A percentile compares a stretch with the other conserved stretches of the same genome.
Evolutionary conservation across 2,329 filamentous ascomycete genomes (phyloP).

Genomic region (Fusarium sp.): DNA sequence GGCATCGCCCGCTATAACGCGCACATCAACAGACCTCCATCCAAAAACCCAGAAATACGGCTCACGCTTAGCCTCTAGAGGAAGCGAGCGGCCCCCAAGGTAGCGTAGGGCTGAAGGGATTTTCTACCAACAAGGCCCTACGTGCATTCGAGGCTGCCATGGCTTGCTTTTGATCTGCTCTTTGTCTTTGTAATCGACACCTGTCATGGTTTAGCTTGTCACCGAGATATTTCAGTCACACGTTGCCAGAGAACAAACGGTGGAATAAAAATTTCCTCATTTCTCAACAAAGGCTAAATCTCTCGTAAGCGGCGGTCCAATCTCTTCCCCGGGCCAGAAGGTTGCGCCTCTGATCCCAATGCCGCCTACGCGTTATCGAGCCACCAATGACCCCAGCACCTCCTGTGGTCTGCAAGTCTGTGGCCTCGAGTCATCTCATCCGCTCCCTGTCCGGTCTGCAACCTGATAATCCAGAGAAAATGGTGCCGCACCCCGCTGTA

Average conservation of each 20-base stretch:
- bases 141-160: conserved; percentile 20
- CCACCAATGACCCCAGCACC: conserved; percentile 1
- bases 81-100: conserved; percentile 32
- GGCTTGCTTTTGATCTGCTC: conserved; percentile 1
- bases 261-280: conserved; percentile 6
- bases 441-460: not conserved
- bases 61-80: conserved; percentile 44
- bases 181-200: not conserved
- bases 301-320: conserved; percentile 12
- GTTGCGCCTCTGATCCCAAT: conserved; percentile 29
- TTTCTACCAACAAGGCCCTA: conserved; percentile 14
- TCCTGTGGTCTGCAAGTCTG: conserved; percentile 9
- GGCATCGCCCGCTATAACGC: conserved; percentile 37
- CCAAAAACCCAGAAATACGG: conserved; percentile 26
- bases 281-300: conserved; percentile 8
- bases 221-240: not conserved
- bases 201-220: not conserved
- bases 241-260: not conserved
- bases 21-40: conserved; percentile 30
- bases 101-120: conserved; percentile 38
- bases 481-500: conserved; percentile 5
- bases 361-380: not conserved
- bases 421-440: not conserved
- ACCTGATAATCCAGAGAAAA: conserved; percentile 30
- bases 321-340: conserved; percentile 22